Percentiles rank a stretch among this genome's conserved stretches.
phyloP scores from a whole-genome alignment of 1,284 basidiomycete genomes.

The Farysia itapuensis region DNA sequence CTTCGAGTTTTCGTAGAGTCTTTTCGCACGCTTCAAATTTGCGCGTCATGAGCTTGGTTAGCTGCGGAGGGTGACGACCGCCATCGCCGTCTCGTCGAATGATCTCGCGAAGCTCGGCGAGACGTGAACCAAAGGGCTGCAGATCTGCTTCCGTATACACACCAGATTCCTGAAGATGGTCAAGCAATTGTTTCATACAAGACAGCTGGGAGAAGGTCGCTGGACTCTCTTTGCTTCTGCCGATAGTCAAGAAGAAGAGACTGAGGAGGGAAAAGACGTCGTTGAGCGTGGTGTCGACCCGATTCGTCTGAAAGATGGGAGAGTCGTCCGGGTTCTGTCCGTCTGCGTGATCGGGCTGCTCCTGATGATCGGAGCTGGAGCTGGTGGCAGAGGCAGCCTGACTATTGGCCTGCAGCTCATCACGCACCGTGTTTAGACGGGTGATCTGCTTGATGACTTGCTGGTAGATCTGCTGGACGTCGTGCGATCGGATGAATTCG shows the following conservation, averaged over 20 bases:
- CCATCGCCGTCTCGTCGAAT: slow-evolving; percentile 63
- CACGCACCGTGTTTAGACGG: slow-evolving; percentile 85
- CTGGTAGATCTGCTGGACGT: slow-evolving; percentile 91
- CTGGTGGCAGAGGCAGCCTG: slow-evolving; percentile 18
- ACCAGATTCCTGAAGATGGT: slow-evolving; percentile 57
- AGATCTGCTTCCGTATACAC: slow-evolving; percentile 58
- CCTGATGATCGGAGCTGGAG: slow-evolving; percentile 32
- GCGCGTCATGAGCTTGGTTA: slow-evolving; percentile 85
- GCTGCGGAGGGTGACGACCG: slow-evolving; percentile 79
- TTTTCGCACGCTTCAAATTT: slow-evolving; percentile 82
- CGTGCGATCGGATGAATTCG: slow-evolving; percentile 85
- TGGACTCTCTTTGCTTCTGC: slow-evolving; percentile 54
- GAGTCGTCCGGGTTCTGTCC: slow-evolving; percentile 24
- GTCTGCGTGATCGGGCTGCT: slow-evolving; percentile 8
- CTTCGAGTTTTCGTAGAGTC: slow-evolving; percentile 48
- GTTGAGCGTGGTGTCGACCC: slow-evolving; percentile 58
- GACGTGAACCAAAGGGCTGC: slow-evolving; percentile 51
- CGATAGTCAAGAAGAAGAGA: slow-evolving; percentile 59
- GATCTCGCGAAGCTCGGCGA: slow-evolving; percentile 55
- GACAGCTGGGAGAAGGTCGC: slow-evolving; percentile 56
- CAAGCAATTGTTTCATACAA: slow-evolving; percentile 59
- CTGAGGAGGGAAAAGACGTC: slow-evolving; percentile 58
- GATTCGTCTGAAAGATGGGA: slow-evolving; percentile 43
- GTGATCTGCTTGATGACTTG: slow-evolving; percentile 94
- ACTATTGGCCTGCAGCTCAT: slow-evolving; percentile 61